Base-by-base conservation (phyloP, 495 filamentous ascomycete species). In the Margaritispora aquatica region DNA sequence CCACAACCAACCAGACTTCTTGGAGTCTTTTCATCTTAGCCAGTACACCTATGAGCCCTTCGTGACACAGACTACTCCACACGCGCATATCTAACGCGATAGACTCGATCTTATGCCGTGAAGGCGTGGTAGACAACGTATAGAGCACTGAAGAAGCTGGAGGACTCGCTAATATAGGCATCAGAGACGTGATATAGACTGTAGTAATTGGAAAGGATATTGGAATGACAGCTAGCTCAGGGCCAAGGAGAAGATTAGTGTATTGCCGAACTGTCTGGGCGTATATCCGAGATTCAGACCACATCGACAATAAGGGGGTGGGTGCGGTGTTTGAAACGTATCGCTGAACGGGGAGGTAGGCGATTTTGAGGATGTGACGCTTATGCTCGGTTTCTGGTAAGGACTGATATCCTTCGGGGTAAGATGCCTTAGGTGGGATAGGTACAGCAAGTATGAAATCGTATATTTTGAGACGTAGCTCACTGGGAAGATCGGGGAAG, bases 391-490 rank as follows among this genome's bases (percentile, higher is more conserved):
- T 29, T 22, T 46, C 46, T 2, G 38, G 38, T 15, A 22, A 13
- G 17, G 23, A n/a, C 24, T 24, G 36, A 26, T 11, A 19, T n/a
- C 17, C 17, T 44, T n/a, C 38, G 7, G 38, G 7, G 3, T 9
- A 9, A 15, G 38, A 17, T 17, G 15, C 17, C 19, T 44, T 10
- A 17, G 3, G 3, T 44, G 38, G 19, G 11, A n/a, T 44, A 9
- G 38, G 38, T n/a, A 44, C 17, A n/a, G 10, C 11, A 23, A 51
- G 36, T 17, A 49, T 57, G 34, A 27, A 19, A 21, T 24, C n/a
- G 24, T 57, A 59, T 29, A 64, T 60, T 38, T 60, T 60, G 36
- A 64, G 53, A 49, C 58, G 57, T n/a, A 64, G 62, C 49, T 64
- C 62, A 21, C 50, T 36, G 50, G 61, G 61, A 15, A 63, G 61